Base-by-base conservation (phyloP, 805 yeast species). In the Ogataea nakhonphanomensis region DNA sequence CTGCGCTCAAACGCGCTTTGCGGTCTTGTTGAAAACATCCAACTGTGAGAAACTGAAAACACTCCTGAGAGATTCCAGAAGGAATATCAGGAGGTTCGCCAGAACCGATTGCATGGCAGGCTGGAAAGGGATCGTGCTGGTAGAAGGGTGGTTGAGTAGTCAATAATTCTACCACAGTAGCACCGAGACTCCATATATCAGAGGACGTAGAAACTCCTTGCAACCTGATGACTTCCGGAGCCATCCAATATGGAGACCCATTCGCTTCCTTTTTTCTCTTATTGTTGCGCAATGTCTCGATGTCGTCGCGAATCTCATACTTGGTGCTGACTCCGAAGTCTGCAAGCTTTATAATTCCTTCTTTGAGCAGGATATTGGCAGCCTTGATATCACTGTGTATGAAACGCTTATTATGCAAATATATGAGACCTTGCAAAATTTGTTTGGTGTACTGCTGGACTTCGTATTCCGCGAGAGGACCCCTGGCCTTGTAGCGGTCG, bases 191-290 rank as follows among this genome's bases (percentile, higher is more conserved):
- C 98, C 93, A 85, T 22, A 85, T 77, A 64, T 93, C 99, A 2
- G 95, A 86, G 2, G 95, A 84, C 0, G 91, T 78, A 8, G 95
- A 81, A 1, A 91, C 84, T 3, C 95, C 95, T 54, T 83, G 85
- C 51, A 88, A 80, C 30, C 81, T 70, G 4, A 93, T 84, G 2
- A 95, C 80, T 57, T 93, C 99, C 0, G 99, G 99, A 0, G 99
- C 97, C 96, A 93, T 90, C 98, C 98, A 93, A 58, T 91, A 85
- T 0, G 97, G 95, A 0, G 98, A 88, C 1, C 99, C 99, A 11
- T 73, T 76, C 7, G 77, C 79, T 2, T 73, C 70, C 35, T 55
- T 56, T 47, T 58, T 62, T 11, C 61, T 46, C 65, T 73, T 52
- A 50, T 65, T 25, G 55, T 49, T 30, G 54, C 31, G 36, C 9